Evolutionary conservation across 1,284 basidiomycete genomes (phyloP).

Genomic region (Sporisorium reilianum): DNA sequence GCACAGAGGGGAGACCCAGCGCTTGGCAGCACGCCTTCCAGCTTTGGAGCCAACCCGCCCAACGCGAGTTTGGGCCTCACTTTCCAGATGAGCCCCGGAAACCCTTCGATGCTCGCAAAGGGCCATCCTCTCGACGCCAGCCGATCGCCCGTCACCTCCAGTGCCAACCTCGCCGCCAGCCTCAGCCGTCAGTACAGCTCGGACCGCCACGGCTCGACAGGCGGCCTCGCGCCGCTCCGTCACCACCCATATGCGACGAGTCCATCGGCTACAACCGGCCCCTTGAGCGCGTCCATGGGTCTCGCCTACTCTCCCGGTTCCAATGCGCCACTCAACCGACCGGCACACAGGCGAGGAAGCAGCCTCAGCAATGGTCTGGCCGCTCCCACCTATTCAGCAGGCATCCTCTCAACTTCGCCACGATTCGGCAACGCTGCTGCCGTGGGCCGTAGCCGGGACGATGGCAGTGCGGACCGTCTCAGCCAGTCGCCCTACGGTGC

Average conservation of each 20-base stretch:
- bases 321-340: constrained; percentile 49
- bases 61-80: constrained; percentile 50
- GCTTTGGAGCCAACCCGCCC: constrained; percentile 37
- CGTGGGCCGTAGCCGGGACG: constrained; percentile 22
- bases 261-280: constrained; percentile 48
- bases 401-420: constrained; percentile 50
- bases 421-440: constrained; percentile 35
- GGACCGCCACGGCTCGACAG: constrained; percentile 38
- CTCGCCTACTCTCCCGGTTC: constrained; percentile 58
- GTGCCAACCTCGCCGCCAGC: constrained; percentile 33
- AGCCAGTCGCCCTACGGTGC: constrained; percentile 44
- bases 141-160: constrained; percentile 35
- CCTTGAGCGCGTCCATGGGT: constrained; percentile 53
- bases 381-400: constrained; percentile 41
- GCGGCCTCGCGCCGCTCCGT: constrained; percentile 36
- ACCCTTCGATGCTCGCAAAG: constrained; percentile 35
- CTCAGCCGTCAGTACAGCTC: constrained; percentile 58
- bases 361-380: constrained; percentile 53
- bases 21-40: constrained; percentile 38
- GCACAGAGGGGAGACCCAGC: constrained; percentile 26
- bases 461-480: constrained; percentile 24
- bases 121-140: constrained; percentile 40
- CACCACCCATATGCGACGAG: constrained; percentile 59
- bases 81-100: constrained; percentile 54
- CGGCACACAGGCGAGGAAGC: constrained; percentile 48